Conservation (phyloP, 176 grass and related monocot species). For the Dactylis glomerata region DNA sequence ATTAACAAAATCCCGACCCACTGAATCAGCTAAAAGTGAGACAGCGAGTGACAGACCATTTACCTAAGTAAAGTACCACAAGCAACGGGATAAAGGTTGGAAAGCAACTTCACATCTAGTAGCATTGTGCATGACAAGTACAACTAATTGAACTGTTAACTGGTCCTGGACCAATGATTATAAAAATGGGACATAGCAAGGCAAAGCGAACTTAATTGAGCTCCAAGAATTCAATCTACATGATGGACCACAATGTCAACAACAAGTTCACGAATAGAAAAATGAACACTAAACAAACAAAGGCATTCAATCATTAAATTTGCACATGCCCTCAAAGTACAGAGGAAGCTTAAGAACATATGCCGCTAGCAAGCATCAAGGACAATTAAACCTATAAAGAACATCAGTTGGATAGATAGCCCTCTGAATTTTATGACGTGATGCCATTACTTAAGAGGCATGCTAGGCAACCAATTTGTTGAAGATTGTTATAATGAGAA, state of each 20-base stretch:
- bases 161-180: slow-evolving; percentile 41
- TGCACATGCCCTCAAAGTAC: slow-evolving; percentile 38
- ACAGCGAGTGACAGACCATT: slow-evolving; percentile 22
- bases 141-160: slow-evolving; percentile 36
- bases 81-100: slow-evolving; percentile 28
- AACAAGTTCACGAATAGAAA: slow-evolving; percentile 34
- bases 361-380: slow-evolving; percentile 37
- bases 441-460: slow-evolving; percentile 18
- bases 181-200: slow-evolving; percentile 9
- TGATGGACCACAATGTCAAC: slow-evolving; percentile 49
- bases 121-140: slow-evolving; percentile 24
- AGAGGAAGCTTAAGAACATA: slow-evolving; percentile 41
- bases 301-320: slow-evolving; percentile 26
- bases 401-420: slow-evolving; percentile 22
- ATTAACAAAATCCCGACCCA: neutral
- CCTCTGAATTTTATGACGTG: slow-evolving; percentile 32
- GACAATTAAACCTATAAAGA: slow-evolving; percentile 27
- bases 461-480: neutral
- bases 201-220: slow-evolving; percentile 22
- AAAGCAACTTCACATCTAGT: slow-evolving; percentile 29
- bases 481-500: slow-evolving; percentile 29
- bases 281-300: slow-evolving; percentile 33
- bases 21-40: slow-evolving; percentile 41
- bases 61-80: slow-evolving; percentile 28
- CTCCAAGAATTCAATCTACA: slow-evolving; percentile 33